Conservation (phyloP, 345 rosid genomes). For the Toxicodendron radicans region DNA sequence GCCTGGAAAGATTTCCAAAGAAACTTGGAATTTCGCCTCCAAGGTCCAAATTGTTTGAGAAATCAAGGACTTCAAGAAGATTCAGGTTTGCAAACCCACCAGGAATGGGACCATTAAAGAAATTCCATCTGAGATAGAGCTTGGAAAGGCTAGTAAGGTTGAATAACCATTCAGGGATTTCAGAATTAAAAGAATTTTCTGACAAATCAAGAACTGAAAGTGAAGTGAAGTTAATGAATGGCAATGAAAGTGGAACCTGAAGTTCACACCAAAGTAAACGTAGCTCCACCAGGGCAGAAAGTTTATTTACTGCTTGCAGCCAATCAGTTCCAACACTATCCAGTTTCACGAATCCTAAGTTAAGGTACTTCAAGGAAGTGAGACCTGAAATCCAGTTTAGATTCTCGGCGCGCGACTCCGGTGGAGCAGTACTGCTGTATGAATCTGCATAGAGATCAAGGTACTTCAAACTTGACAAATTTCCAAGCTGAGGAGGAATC, state of each 20-base stretch:
- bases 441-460: slow-evolving; percentile 34
- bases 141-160: slow-evolving; percentile 48
- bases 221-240: slow-evolving; percentile 40
- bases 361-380: slow-evolving; percentile 39
- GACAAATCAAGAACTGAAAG: slow-evolving; percentile 58
- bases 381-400: slow-evolving; percentile 45
- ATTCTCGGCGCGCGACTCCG: slow-evolving; percentile 19
- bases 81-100: slow-evolving; percentile 35
- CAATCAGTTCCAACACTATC: slow-evolving; percentile 33
- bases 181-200: slow-evolving; percentile 45
- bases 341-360: slow-evolving; percentile 43
- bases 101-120: slow-evolving; percentile 41
- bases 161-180: slow-evolving; percentile 47
- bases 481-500: slow-evolving; percentile 35
- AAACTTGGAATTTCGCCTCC: slow-evolving; percentile 39
- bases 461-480: slow-evolving; percentile 18
- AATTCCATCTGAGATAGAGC: slow-evolving; percentile 39
- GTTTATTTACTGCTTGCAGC: slow-evolving; percentile 37
- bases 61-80: slow-evolving; percentile 35
- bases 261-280: slow-evolving; percentile 33
- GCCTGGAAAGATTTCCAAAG: slow-evolving; percentile 35
- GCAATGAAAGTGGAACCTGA: slow-evolving; percentile 36
- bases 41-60: slow-evolving; percentile 40
- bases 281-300: slow-evolving; percentile 42
- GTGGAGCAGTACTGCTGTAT: slow-evolving; percentile 10